phyloP scores from a whole-genome alignment of 192 early-diverging fungal species.

The Backusella morwellensis region DNA sequence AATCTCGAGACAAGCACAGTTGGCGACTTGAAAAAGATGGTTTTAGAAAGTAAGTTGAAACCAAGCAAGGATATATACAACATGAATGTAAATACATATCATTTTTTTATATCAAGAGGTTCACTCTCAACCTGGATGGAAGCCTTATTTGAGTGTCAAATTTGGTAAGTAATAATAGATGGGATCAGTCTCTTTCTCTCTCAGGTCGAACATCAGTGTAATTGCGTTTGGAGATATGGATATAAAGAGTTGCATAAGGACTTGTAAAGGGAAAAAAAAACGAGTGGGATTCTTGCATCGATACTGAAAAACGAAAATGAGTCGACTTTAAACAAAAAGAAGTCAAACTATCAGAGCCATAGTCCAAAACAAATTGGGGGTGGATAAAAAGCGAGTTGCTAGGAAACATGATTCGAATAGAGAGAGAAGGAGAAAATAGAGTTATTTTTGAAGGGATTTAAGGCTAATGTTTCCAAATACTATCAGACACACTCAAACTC shows the following conservation, averaged over 20 bases:
- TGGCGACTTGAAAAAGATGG: slow-evolving; percentile 54
- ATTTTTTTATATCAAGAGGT: slow-evolving; percentile 44
- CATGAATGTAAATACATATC: neutral
- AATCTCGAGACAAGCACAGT: slow-evolving; percentile 66
- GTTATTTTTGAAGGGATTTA: neutral
- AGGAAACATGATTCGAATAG: neutral
- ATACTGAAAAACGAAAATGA: neutral
- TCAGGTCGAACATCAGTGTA: neutral
- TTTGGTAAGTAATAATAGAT: slow-evolving; percentile 53
- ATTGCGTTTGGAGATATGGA: neutral
- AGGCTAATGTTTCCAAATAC: neutral
- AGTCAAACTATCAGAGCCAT: neutral
- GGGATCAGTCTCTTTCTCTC: neutral
- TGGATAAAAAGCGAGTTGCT: neutral
- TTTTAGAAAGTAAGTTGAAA: slow-evolving; percentile 52
- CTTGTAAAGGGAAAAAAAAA: neutral
- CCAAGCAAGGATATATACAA: neutral
- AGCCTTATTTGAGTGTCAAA: slow-evolving; percentile 63
- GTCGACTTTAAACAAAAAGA: neutral
- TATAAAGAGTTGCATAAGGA: neutral
- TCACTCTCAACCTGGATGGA: slow-evolving; percentile 58
- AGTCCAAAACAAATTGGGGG: neutral
- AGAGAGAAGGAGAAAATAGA: neutral
- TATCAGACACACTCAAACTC: slow-evolving; percentile 70
- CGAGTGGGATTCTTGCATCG: neutral